phyloP scores from a whole-genome alignment of 75 land plant genomes.

The Selaginella tamariscina region DNA sequence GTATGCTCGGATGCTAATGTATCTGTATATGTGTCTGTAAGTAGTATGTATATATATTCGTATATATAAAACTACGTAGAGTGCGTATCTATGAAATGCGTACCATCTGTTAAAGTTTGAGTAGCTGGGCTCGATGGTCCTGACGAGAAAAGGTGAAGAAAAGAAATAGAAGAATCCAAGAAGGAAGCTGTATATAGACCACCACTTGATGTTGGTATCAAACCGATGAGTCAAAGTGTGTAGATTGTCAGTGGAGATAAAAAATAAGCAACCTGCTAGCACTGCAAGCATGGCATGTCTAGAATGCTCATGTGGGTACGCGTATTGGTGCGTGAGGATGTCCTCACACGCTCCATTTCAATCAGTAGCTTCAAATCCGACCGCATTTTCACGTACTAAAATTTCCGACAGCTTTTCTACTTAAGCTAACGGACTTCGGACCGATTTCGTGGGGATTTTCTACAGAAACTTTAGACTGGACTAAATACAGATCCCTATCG shows the following conservation, averaged over 20 bases:
- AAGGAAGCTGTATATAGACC: slow-evolving; percentile 89
- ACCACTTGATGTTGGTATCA: slow-evolving; percentile 89
- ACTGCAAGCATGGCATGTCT: slow-evolving; percentile 90
- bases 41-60: not conserved
- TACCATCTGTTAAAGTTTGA: slow-evolving; percentile 95
- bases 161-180: slow-evolving; percentile 95
- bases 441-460: no score
- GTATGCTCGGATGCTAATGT: not conserved
- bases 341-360: slow-evolving; percentile 57
- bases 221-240: slow-evolving; percentile 73
- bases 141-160: slow-evolving; percentile 83
- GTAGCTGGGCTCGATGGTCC: slow-evolving; percentile 91
- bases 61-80: not conserved
- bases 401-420: no score
- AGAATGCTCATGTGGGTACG: slow-evolving; percentile 97
- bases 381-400: no score
- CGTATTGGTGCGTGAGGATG: slow-evolving; percentile 58
- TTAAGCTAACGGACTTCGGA: no score
- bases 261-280: slow-evolving; percentile 67
- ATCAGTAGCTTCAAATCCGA: not conserved
- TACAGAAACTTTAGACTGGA: no score
- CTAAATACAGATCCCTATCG: no score
- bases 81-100: not conserved
- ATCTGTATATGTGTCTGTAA: no score
- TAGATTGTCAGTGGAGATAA: slow-evolving; percentile 85